A percentile compares a stretch with the other conserved stretches of the same genome.
Evolutionary conservation across 2,329 filamentous ascomycete genomes (phyloP).

Genomic region (Nothophaeocryptopus gaeumannii): DNA sequence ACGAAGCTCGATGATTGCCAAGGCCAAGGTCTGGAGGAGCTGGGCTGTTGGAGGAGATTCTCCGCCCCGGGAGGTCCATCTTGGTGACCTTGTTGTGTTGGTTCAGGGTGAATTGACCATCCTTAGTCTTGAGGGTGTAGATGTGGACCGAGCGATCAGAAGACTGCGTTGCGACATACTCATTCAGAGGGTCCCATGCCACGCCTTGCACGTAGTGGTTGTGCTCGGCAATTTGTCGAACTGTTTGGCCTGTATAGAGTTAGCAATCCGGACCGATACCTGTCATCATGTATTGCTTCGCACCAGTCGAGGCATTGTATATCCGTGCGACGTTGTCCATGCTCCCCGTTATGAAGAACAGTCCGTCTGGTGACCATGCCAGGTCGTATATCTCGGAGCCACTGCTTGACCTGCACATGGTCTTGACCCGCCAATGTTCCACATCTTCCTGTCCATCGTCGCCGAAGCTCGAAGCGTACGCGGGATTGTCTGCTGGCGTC

Average conservation of each 20-base stretch:
- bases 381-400: conserved; percentile 97
- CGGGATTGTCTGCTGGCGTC: conserved; percentile 79
- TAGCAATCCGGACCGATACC: conserved; percentile 11
- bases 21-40: conserved; percentile 77
- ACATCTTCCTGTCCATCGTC: conserved; percentile 88
- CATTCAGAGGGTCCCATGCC: conserved; percentile 95
- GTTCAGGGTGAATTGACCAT: conserved; percentile 84
- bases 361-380: conserved; percentile 96
- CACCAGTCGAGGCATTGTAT: conserved; percentile 89
- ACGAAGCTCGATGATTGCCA: conserved; percentile 51
- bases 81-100: conserved; percentile 79
- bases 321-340: conserved; percentile 99
- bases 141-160: conserved; percentile 98
- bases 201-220: conserved; percentile 98
- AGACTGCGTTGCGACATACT: conserved; percentile 96
- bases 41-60: conserved; percentile 88
- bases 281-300: conserved; percentile 24
- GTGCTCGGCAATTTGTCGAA: conserved; percentile 94
- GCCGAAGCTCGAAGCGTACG: conserved; percentile 64
- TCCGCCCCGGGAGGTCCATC: conserved; percentile 87
- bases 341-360: conserved; percentile 95
- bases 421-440: conserved; percentile 93
- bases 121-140: conserved; percentile 92
- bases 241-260: conserved; percentile 55
- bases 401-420: conserved; percentile 86